A percentile compares a stretch with the other conserved stretches of the same genome.
These are phyloP conservation scores for Auricularia sp. DNA, from an alignment of 768 basidiomycete genomes.

Conservation along the genomic window DNA sequence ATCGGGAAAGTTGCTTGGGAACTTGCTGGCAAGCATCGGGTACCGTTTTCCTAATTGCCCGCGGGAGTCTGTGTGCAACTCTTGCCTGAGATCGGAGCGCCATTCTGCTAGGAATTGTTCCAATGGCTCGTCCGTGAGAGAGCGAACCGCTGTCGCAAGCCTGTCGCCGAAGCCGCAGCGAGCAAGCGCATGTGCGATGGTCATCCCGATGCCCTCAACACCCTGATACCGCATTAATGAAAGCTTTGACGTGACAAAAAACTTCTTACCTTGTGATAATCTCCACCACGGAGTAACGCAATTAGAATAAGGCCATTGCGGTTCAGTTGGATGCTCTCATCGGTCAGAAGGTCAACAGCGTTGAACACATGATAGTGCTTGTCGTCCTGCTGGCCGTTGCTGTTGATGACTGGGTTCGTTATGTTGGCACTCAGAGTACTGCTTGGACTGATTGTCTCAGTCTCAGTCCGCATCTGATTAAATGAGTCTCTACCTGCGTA, in stretches of 20 bases:
- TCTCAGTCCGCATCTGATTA: neutral
- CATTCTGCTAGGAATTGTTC: slow-evolving; percentile 33
- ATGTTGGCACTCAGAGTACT: slow-evolving; percentile 64
- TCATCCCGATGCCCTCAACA: slow-evolving; percentile 53
- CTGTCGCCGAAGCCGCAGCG: slow-evolving; percentile 71
- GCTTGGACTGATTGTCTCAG: slow-evolving; percentile 38
- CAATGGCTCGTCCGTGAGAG: slow-evolving; percentile 22
- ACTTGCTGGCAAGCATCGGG: slow-evolving; percentile 59
- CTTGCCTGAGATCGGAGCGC: slow-evolving; percentile 50
- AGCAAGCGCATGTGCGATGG: slow-evolving; percentile 68
- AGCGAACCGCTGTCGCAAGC: slow-evolving; percentile 36
- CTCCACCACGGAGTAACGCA: slow-evolving; percentile 76
- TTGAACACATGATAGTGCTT: slow-evolving; percentile 44
- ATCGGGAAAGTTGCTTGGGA: slow-evolving; percentile 61
- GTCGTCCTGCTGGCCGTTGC: slow-evolving; percentile 59
- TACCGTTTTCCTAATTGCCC: slow-evolving; percentile 84
- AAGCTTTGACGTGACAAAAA: neutral
- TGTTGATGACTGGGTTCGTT: slow-evolving; percentile 49
- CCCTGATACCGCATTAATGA: slow-evolving; percentile 25
- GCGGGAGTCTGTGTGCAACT: slow-evolving; percentile 64
- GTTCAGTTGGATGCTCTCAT: slow-evolving; percentile 42
- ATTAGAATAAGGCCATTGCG: slow-evolving; percentile 67
- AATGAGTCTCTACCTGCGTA: slow-evolving; percentile 59
- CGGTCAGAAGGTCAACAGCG: slow-evolving; percentile 29
- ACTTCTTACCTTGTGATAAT: slow-evolving; percentile 54